Conservation (phyloP, 805 yeast genomes). For the Starmerella apis region DNA sequence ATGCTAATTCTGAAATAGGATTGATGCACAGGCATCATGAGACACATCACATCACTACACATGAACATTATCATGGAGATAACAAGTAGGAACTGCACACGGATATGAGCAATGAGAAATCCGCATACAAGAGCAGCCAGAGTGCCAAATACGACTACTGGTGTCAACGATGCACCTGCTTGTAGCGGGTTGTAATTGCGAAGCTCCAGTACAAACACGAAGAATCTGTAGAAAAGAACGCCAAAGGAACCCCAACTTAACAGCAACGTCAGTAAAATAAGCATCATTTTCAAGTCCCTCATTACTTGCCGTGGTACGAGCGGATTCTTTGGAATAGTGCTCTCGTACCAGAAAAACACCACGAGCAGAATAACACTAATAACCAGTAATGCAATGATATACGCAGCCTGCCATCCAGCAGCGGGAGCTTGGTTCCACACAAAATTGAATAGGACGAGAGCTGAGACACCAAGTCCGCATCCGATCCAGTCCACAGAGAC, state of each 20-base stretch:
- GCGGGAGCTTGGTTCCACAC: conserved; percentile 69
- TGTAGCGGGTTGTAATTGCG: conserved; percentile 40
- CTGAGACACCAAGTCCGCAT: conserved; percentile 46
- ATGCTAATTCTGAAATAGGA: conserved; percentile 49
- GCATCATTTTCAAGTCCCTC: conserved; percentile 33
- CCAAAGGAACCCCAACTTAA: conserved; percentile 80
- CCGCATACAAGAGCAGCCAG: conserved; percentile 48
- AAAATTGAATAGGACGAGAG: conserved; percentile 54
- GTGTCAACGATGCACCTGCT: conserved; percentile 39
- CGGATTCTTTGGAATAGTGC: conserved; percentile 58
- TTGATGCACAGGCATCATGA: conserved; percentile 42
- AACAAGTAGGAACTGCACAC: conserved; percentile 43
- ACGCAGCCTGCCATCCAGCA: conserved; percentile 54
- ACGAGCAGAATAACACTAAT: conserved; percentile 46
- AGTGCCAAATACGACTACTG: conserved; percentile 45
- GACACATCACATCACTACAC: conserved; percentile 22
- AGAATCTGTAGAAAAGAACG: conserved; percentile 54
- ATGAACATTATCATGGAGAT: conserved; percentile 46
- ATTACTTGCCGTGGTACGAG: conserved; percentile 32
- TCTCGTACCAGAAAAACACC: conserved; percentile 19
- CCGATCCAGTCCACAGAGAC: conserved; percentile 47
- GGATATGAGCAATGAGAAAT: conserved; percentile 37
- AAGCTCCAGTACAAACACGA: conserved; percentile 43
- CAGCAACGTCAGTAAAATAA: conserved; percentile 42
- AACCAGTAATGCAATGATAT: conserved; percentile 48